Base-by-base conservation (phyloP, 495 filamentous ascomycete species). In the Tuber indicum region DNA sequence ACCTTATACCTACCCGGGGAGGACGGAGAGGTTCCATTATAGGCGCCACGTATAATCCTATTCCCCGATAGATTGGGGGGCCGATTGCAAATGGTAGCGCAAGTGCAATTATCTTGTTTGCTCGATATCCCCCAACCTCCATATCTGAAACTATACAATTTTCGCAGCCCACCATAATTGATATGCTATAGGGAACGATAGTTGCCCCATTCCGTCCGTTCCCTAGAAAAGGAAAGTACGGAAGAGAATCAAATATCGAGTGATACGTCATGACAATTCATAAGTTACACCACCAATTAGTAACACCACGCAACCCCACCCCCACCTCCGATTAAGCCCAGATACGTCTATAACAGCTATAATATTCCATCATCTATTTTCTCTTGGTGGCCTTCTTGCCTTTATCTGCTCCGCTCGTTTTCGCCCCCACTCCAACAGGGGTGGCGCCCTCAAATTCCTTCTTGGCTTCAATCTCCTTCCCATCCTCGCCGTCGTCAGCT, bases 401-500 rank as follows among this genome's bases (percentile, higher is more conserved):
- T 75, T 79, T 72, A 26, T 46, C 75, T 26, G 23, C 78, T 72
- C 76, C 73, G 42, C 74, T 47, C 9, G 42, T 69, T 74, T 83
- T 74, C 8, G 66, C 75, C 16, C 72, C 80, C 52, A 81, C 81
- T 74, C 85, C 77, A 43, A 80, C 80, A 75, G 85, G 75, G 45
- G 84, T 83, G 75, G 82, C 84, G 77, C 84, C 83, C 70, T 78
- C 79, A 12, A 70, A 79, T 70, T 84, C 49, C 42, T 81, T 78
- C 81, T 87, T 86, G 77, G 87, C 86, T 32, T 84, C 84, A 14
- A 81, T 72, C 82, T 86, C 85, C 70, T 83, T 84, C 66, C 81
- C 86, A 70, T 82, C 75, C 72, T 87, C 87, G 76, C 89, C 90
- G 69, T 90, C 92, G 26, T 93, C 95, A 72, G 91, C 91, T 21